phyloP scores from a whole-genome alignment of 208 protist species.

The Trypanosomatidae sp. region DNA sequence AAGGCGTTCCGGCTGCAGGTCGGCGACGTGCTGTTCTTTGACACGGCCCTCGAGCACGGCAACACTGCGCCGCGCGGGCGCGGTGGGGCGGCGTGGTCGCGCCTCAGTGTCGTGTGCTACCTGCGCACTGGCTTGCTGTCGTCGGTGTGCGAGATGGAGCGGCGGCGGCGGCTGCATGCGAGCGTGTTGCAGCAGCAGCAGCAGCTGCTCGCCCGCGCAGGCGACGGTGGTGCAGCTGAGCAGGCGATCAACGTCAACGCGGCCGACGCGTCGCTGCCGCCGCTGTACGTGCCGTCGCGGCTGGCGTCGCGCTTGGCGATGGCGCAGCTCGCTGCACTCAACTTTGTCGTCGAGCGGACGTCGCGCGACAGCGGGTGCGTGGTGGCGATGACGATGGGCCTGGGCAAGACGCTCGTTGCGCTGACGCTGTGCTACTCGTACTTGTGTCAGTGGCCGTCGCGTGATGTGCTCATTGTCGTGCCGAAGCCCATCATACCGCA shows the following conservation, averaged over 20 bases:
- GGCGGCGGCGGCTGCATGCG: conserved; percentile 35
- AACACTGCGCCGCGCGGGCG: conserved; percentile 71
- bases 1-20: conserved; percentile 59
- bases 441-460: conserved; percentile 15
- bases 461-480: conserved; percentile 64
- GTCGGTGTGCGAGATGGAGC: conserved; percentile 58
- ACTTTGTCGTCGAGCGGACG: conserved; percentile 45
- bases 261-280: conserved; percentile 21
- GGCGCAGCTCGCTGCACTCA: conserved; percentile 59
- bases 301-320: conserved; percentile 31
- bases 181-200: conserved; percentile 15
- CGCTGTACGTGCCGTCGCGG: conserved; percentile 38
- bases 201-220: neutral
- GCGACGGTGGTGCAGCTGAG: neutral
- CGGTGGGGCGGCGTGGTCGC: conserved; percentile 21
- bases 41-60: conserved; percentile 79
- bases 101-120: conserved; percentile 80
- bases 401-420: conserved; percentile 83
- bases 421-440: conserved; percentile 62
- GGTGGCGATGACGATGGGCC: conserved; percentile 82
- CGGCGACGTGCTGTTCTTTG: conserved; percentile 84
- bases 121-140: conserved; percentile 73
- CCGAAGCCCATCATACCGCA: conserved; percentile 73
- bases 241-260: conserved; percentile 59
- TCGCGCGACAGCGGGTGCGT: conserved; percentile 59